These are phyloP conservation scores for Candida verbasci DNA, from an alignment of 805 yeast genomes.

Conservation along the genomic window DNA sequence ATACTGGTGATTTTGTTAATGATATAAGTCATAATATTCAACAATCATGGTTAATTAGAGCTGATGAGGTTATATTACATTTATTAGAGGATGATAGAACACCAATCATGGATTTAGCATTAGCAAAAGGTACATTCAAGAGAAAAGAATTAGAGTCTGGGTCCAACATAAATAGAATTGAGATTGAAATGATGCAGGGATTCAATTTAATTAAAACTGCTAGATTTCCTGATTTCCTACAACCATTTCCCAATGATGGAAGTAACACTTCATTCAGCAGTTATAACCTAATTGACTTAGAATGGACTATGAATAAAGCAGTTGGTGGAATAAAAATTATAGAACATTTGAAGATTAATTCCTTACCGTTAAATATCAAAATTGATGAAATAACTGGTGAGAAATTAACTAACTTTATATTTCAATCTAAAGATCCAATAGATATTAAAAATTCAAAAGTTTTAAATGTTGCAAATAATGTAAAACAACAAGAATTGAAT, in stretches of 20 bases:
- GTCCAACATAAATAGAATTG: constrained; percentile 33
- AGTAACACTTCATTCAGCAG: neutral
- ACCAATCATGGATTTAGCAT: constrained; percentile 34
- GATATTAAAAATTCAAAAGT: constrained; percentile 11
- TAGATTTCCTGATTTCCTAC: constrained; percentile 28
- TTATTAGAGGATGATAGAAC: constrained; percentile 38
- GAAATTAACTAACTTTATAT: constrained; percentile 33
- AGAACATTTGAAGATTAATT: constrained; percentile 33
- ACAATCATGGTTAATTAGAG: constrained; percentile 32
- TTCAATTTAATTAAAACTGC: constrained; percentile 30
- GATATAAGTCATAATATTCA: constrained; percentile 17
- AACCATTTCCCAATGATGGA: constrained; percentile 17
- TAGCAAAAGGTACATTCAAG: constrained; percentile 30
- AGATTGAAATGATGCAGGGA: constrained; percentile 35
- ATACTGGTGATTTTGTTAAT: constrained; percentile 27
- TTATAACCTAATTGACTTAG: constrained; percentile 24
- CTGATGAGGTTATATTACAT: constrained; percentile 37
- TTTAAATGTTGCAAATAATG: constrained; percentile 8
- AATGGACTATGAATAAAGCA: constrained; percentile 40
- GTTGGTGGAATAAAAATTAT: constrained; percentile 40
- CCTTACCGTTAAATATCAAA: constrained; percentile 34
- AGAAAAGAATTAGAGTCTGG: constrained; percentile 36
- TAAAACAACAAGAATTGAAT: neutral
- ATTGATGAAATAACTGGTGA: constrained; percentile 38
- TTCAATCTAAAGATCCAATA: constrained; percentile 20